These are phyloP conservation scores for Houttuynia cordata DNA, from an alignment of 164 flowering plant species.

Conservation along the genomic window DNA sequence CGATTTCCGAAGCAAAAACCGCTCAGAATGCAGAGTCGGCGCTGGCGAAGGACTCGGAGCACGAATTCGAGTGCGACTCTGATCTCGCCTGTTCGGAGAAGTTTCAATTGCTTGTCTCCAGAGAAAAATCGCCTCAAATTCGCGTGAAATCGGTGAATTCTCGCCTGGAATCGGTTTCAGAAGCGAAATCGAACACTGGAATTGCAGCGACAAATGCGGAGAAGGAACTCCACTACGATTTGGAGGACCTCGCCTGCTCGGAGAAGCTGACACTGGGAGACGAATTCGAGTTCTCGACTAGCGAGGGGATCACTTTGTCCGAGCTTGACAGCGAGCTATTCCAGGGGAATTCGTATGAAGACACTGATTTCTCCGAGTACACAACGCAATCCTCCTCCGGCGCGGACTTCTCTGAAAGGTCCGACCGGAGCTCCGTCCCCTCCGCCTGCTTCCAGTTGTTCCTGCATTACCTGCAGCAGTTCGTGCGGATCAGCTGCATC, in stretches of 20 bases:
- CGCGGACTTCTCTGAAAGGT: constrained; percentile 52
- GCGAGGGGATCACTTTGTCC: constrained; percentile 22
- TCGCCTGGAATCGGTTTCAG: too few relatives aligned
- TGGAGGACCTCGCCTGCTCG: constrained; percentile 42
- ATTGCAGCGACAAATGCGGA: background rate
- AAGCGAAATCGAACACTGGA: background rate
- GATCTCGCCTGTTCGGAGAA: constrained; percentile 38
- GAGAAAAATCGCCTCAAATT: background rate
- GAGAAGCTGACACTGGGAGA: constrained; percentile 30
- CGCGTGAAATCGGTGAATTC: too few relatives aligned
- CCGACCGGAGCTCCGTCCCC: constrained; percentile 29
- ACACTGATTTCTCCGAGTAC: constrained; percentile 30
- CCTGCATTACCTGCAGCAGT: constrained; percentile 35
- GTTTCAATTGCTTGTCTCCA: background rate
- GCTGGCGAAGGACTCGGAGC: constrained; percentile 11
- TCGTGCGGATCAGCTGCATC: constrained; percentile 12
- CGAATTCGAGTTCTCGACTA: constrained; percentile 21
- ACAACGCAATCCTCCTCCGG: constrained; percentile 37
- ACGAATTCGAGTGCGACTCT: constrained; percentile 10
- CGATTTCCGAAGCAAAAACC: background rate
- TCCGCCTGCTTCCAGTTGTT: constrained; percentile 46
- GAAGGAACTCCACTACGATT: constrained; percentile 8
- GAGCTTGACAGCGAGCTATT: constrained; percentile 31
- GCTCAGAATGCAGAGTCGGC: constrained; percentile 5
- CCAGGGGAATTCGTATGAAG: constrained; percentile 15